Percentiles rank a stretch among this genome's conserved stretches.
Evolutionary conservation across 768 basidiomycete genomes (phyloP).

Genomic region (Tulasnella sp.): DNA sequence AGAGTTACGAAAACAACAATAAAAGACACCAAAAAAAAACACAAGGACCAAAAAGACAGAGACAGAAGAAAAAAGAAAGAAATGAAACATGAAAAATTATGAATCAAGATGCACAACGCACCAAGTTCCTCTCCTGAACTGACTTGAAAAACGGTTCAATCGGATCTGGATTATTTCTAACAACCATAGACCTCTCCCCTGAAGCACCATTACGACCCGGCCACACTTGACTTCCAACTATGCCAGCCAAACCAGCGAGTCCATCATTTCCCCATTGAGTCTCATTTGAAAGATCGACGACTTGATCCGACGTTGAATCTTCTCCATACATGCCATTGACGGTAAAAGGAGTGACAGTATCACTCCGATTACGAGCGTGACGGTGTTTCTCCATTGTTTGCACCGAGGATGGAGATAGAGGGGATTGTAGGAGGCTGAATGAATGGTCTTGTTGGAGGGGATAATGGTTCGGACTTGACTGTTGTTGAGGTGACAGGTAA

Average conservation of each 20-base stretch:
- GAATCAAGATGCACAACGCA: conserved; percentile 11
- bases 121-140: conserved; percentile 19
- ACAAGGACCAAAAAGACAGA: background rate
- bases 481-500: background rate
- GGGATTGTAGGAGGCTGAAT: conserved; percentile 4
- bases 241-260: background rate
- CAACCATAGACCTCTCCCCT: background rate
- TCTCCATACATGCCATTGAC: background rate
- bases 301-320: background rate
- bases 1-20: background rate
- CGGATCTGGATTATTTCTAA: conserved; percentile 16
- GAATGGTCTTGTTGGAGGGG: conserved; percentile 1
- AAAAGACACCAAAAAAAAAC: background rate
- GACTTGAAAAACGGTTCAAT: conserved; percentile 19
- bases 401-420: background rate
- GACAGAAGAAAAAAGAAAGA: background rate
- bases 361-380: conserved; percentile 7
- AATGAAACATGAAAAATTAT: conserved; percentile 2
- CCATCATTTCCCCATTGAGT: background rate
- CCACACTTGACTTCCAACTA: background rate
- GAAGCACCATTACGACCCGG: background rate
- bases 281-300: background rate
- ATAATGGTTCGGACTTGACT: conserved; percentile 3
- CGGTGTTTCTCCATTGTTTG: background rate
- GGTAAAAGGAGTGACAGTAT: conserved; percentile 11